These are phyloP conservation scores for Penicillium sumatraense DNA, from an alignment of 2,329 filamentous ascomycete species.

Conservation along the genomic window DNA sequence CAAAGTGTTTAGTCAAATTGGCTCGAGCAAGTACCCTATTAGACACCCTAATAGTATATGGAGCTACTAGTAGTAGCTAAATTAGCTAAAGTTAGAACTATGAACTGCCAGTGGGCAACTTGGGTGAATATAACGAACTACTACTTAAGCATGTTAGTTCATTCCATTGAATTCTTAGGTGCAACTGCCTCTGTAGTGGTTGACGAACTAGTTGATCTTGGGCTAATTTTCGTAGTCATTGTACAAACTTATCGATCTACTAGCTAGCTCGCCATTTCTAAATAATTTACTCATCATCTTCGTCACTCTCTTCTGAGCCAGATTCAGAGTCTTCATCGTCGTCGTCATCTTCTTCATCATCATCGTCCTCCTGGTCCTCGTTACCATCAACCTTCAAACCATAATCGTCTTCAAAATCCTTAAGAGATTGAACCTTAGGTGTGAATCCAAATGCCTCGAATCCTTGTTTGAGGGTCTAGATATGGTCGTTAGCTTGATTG, in stretches of 20 bases:
- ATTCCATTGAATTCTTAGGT: no score
- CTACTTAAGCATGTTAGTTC: no score
- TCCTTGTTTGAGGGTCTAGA: slow-evolving; percentile 73
- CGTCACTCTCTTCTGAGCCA: slow-evolving; percentile 51
- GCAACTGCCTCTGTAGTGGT: no score
- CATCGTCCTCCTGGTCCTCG: slow-evolving; percentile 66
- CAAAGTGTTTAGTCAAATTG: no score
- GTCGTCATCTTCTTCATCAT: slow-evolving; percentile 51
- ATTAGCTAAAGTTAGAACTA: no score
- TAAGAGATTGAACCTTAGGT: slow-evolving; percentile 72
- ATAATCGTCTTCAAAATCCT: slow-evolving; percentile 87
- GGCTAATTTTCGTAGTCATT: slow-evolving; percentile 6
- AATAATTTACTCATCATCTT: slow-evolving; percentile 34
- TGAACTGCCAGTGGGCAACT: no score
- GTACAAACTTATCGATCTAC: slow-evolving; percentile 5
- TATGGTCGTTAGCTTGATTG: slow-evolving; percentile 11
- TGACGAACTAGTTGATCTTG: no score
- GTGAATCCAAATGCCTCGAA: slow-evolving; percentile 79
- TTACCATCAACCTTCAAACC: slow-evolving; percentile 70
- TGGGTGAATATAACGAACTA: no score
- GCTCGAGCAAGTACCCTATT: no score
- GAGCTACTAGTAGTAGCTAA: no score
- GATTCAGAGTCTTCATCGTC: slow-evolving; percentile 36
- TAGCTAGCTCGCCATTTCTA: slow-evolving; percentile 3
- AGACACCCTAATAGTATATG: no score